Percentiles rank a stretch among this genome's conserved stretches.
phyloP scores from a whole-genome alignment of 2,329 filamentous ascomycete genomes.

The Penicillium palitans region DNA sequence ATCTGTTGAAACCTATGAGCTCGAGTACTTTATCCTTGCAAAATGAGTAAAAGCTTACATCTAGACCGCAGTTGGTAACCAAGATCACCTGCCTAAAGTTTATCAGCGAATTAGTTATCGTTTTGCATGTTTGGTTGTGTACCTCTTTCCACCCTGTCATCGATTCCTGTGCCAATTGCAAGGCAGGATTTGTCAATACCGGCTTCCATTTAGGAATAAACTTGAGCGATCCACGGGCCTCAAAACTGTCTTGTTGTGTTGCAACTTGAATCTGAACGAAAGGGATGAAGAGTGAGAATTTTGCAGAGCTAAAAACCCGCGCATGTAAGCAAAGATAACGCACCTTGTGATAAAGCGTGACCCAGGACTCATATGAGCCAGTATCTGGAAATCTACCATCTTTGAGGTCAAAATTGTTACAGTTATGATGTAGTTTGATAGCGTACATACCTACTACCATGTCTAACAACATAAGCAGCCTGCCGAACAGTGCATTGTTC shows the following conservation, averaged over 20 bases:
- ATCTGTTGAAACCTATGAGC: constrained; percentile 33
- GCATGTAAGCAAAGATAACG: neutral
- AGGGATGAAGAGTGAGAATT: neutral
- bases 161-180: constrained; percentile 61
- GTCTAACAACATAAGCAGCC: constrained; percentile 60
- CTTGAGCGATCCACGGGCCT: constrained; percentile 52
- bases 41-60: constrained; percentile 15
- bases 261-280: constrained; percentile 52
- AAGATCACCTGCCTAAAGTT: constrained; percentile 17
- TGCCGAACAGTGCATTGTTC: constrained; percentile 60
- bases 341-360: constrained; percentile 32
- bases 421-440: neutral
- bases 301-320: neutral
- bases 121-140: neutral
- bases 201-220: constrained; percentile 63
- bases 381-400: constrained; percentile 49
- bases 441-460: constrained; percentile 58
- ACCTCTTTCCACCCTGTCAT: constrained; percentile 63
- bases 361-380: constrained; percentile 61
- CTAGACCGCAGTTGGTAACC: constrained; percentile 22
- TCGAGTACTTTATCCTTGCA: neutral
- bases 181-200: constrained; percentile 54
- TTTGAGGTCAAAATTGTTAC: neutral
- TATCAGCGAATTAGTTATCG: neutral
- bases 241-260: constrained; percentile 45